These are phyloP conservation scores for Sphaerulina musiva DNA, from an alignment of 2,329 filamentous ascomycete genomes.

Conservation along the genomic window DNA sequence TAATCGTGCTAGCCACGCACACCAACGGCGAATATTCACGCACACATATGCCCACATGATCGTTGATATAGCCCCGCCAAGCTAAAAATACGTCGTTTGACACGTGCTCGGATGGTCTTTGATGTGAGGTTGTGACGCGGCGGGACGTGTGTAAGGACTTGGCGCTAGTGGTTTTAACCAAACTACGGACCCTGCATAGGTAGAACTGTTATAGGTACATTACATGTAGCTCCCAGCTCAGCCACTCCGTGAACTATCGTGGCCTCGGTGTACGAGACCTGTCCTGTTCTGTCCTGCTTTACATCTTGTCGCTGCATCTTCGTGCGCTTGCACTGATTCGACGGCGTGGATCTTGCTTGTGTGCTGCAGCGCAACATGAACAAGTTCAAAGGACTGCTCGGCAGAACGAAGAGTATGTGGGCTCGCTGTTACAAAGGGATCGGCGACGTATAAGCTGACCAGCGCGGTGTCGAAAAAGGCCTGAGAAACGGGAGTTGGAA, in stretches of 20 bases:
- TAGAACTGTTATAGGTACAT: background rate
- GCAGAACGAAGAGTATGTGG: slow-evolving; percentile 9
- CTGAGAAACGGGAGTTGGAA: slow-evolving; percentile 5
- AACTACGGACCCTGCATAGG: background rate
- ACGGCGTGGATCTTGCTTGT: background rate
- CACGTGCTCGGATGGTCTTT: background rate
- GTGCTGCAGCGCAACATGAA: slow-evolving; percentile 4
- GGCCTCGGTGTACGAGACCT: background rate
- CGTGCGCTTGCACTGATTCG: background rate
- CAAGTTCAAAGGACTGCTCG: slow-evolving; percentile 13
- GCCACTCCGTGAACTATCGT: background rate
- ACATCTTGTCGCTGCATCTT: background rate
- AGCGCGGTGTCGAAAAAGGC: background rate
- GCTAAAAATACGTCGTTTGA: background rate
- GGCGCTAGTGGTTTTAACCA: no score
- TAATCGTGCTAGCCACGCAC: background rate
- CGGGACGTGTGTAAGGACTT: background rate
- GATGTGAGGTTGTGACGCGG: background rate
- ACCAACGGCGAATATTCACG: background rate
- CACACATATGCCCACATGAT: background rate
- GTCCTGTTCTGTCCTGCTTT: background rate
- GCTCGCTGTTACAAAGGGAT: background rate
- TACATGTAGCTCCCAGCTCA: background rate
- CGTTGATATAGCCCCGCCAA: background rate
- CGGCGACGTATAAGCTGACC: slow-evolving; percentile 4